Conservation (phyloP, 345 rosid species). For the Boechera stricta region DNA sequence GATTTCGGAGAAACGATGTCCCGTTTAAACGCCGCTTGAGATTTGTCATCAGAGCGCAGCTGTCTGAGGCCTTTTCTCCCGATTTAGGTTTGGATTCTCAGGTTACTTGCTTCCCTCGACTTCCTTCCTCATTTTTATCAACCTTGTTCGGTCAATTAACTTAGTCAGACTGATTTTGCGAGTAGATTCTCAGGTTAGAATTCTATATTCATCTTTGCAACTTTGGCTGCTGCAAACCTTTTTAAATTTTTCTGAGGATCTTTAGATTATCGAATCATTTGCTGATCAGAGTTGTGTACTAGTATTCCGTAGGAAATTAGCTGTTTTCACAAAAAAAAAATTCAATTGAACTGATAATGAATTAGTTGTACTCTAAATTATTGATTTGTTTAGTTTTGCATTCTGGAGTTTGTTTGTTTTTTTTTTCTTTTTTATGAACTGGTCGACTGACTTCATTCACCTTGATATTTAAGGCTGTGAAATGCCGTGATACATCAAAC, state of each 20-base stretch:
- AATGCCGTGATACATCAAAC: conserved; percentile 69
- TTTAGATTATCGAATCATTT: conserved; percentile 9
- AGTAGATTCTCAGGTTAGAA: neutral
- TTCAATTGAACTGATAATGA: neutral
- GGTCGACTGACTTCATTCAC: conserved; percentile 41
- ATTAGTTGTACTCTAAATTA: neutral
- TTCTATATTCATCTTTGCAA: conserved; percentile 15
- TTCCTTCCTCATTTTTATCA: neutral
- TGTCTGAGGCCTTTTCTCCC: conserved; percentile 61
- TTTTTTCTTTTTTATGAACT: conserved; percentile 4
- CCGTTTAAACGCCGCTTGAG: conserved; percentile 49
- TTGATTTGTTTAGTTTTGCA: neutral
- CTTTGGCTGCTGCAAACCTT: conserved; percentile 1
- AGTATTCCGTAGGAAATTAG: neutral
- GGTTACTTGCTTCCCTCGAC: conserved; percentile 47
- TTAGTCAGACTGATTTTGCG: conserved; percentile 15
- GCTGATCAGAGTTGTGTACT: conserved; percentile 22
- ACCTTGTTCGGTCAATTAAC: conserved; percentile 39
- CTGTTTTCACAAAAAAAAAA: neutral
- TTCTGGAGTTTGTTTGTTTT: neutral
- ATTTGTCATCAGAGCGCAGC: conserved; percentile 63
- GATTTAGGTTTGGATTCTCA: conserved; percentile 76
- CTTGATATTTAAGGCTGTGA: conserved; percentile 48
- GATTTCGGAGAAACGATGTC: conserved; percentile 48
- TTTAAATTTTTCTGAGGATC: neutral